These are phyloP conservation scores for Ogataea pini DNA, from an alignment of 805 yeast species.

Conservation along the genomic window DNA sequence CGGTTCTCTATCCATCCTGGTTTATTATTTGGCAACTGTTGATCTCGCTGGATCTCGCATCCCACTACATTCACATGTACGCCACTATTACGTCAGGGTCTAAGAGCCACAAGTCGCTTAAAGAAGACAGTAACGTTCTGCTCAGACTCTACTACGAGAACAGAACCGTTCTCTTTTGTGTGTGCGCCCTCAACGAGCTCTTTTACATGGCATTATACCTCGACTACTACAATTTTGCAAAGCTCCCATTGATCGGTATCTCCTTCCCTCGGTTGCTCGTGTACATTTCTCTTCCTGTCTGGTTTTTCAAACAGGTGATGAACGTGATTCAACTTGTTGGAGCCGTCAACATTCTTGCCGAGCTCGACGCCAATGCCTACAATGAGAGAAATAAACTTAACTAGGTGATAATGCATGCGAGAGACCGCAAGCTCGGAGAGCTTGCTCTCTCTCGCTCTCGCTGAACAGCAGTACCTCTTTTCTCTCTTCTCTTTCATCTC, in stretches of 20 bases:
- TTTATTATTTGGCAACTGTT: conserved; percentile 76
- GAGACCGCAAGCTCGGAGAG: too few species aligned
- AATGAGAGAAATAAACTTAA: conserved; percentile 34
- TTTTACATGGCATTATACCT: conserved; percentile 89
- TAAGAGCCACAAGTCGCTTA: conserved; percentile 79
- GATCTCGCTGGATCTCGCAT: conserved; percentile 82
- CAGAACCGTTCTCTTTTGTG: conserved; percentile 76
- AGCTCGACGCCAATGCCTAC: conserved; percentile 61
- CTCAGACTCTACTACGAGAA: conserved; percentile 85
- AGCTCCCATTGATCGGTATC: conserved; percentile 41
- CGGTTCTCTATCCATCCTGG: conserved; percentile 74
- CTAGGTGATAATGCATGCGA: not conserved
- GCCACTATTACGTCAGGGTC: conserved; percentile 84
- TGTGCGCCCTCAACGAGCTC: conserved; percentile 91
- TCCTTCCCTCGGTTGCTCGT: conserved; percentile 39
- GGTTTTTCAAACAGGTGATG: conserved; percentile 87
- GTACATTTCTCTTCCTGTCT: conserved; percentile 73
- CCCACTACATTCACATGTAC: conserved; percentile 98
- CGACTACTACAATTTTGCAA: conserved; percentile 56
- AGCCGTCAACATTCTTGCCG: conserved; percentile 82
- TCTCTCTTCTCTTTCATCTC: not conserved
- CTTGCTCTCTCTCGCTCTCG: too few species aligned
- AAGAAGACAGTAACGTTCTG: conserved; percentile 66
- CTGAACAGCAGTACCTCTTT: too few species aligned
- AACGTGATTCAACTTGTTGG: conserved; percentile 85